These are phyloP conservation scores for Chaetomium sp. DNA, from an alignment of 2,329 filamentous ascomycete species.

Conservation along the genomic window DNA sequence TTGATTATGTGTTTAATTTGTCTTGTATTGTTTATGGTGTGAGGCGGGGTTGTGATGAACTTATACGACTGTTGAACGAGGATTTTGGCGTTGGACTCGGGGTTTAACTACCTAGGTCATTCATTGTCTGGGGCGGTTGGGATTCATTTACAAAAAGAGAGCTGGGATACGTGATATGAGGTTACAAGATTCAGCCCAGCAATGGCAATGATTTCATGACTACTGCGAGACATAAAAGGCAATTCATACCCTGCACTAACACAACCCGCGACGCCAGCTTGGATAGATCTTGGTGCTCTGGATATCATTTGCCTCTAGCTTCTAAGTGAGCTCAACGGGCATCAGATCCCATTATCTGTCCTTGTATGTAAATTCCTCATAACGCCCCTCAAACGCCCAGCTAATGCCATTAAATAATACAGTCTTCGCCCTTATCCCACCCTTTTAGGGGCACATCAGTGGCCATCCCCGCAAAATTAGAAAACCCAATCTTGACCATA, in stretches of 20 bases:
- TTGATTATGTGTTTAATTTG: too few relatives aligned
- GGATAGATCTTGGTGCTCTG: background rate
- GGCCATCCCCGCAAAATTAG: too few relatives aligned
- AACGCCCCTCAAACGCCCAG: constrained; percentile 10
- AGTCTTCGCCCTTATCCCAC: background rate
- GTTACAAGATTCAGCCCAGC: background rate
- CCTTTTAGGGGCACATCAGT: too few relatives aligned
- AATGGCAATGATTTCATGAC: background rate
- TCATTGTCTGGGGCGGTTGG: too few relatives aligned
- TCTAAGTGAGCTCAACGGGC: too few relatives aligned
- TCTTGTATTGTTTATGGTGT: background rate
- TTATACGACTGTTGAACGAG: background rate
- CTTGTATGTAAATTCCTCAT: background rate
- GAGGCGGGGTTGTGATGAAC: background rate
- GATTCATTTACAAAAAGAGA: too few relatives aligned
- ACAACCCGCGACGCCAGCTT: too few relatives aligned
- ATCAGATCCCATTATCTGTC: too few relatives aligned
- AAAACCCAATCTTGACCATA: background rate
- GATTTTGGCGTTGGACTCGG: background rate
- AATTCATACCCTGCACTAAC: too few relatives aligned
- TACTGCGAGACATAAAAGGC: too few relatives aligned
- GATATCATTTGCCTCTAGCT: background rate
- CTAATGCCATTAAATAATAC: constrained; percentile 6
- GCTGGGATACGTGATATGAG: too few relatives aligned
- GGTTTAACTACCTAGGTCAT: too few relatives aligned